Percentiles rank a stretch among this genome's conserved stretches.
Evolutionary conservation across 2,329 filamentous ascomycete species (phyloP).

Genomic region (Fusarium chuoi): DNA sequence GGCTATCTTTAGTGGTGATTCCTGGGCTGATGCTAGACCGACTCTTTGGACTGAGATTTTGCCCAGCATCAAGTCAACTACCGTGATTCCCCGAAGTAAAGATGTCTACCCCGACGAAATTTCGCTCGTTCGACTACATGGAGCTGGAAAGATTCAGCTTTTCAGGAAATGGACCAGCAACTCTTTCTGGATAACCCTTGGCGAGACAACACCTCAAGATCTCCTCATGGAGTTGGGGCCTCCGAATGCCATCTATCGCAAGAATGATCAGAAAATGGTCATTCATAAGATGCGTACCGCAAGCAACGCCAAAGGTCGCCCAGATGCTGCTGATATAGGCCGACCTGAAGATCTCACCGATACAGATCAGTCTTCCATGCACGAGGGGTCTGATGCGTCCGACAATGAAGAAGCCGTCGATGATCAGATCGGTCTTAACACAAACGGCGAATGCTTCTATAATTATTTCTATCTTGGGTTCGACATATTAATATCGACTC

Average conservation of each 20-base stretch:
- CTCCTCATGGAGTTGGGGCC: conserved; percentile 90
- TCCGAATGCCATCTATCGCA: conserved; percentile 92
- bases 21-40: conserved; percentile 85
- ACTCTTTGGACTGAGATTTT: conserved; percentile 80
- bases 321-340: conserved; percentile 55
- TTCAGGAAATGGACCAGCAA: conserved; percentile 75
- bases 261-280: conserved; percentile 87
- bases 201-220: conserved; percentile 91
- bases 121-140: conserved; percentile 80
- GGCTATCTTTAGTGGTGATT: conserved; percentile 90
- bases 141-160: conserved; percentile 81
- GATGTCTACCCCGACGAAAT: conserved; percentile 90
- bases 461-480: conserved; percentile 98
- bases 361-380: conserved; percentile 79
- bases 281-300: conserved; percentile 76
- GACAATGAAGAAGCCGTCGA: conserved; percentile 67
- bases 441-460: conserved; percentile 85
- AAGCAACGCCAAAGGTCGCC: conserved; percentile 61
- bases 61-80: conserved; percentile 77
- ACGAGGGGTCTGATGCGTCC: conserved; percentile 76
- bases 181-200: conserved; percentile 77
- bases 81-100: conserved; percentile 74
- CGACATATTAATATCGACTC: conserved; percentile 88
- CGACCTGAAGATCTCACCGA: conserved; percentile 71
- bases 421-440: conserved; percentile 63